Conservation (phyloP, 768 basidiomycete genomes). For the Antrodiella citrinella region DNA sequence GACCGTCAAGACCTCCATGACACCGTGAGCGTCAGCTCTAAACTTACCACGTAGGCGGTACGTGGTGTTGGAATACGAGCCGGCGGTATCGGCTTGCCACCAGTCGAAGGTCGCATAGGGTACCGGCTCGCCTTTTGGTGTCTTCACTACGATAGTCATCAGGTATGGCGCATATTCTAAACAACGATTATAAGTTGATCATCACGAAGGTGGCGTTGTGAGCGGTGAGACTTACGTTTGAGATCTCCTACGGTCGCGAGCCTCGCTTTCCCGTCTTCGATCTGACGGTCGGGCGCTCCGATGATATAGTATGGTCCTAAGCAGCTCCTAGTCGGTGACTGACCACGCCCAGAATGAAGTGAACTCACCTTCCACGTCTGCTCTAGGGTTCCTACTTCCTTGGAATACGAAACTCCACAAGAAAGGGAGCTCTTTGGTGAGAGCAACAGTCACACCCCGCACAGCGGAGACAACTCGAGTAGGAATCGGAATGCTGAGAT, state of each 20-base stretch:
- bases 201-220: not conserved
- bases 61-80: constrained; percentile 13
- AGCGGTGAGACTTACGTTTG: constrained; percentile 8
- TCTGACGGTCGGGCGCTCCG: constrained; percentile 14
- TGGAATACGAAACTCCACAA: not conserved
- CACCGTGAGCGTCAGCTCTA: constrained; percentile 13
- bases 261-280: constrained; percentile 20
- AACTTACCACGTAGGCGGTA: constrained; percentile 19
- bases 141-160: constrained; percentile 11
- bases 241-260: constrained; percentile 12
- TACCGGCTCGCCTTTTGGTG: constrained; percentile 16
- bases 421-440: not conserved
- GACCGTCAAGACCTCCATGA: constrained; percentile 17
- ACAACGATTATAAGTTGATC: not conserved
- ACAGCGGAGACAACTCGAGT: not conserved
- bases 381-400: constrained; percentile 5
- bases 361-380: constrained; percentile 11
- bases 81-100: constrained; percentile 19
- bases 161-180: constrained; percentile 15
- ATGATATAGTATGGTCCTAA: constrained; percentile 19
- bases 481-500: not conserved
- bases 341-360: not conserved
- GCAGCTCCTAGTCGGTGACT: not conserved
- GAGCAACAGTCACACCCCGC: not conserved
- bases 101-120: constrained; percentile 15